Base-by-base conservation (phyloP, 345 rosid species). In the Clarkia xantiana region DNA sequence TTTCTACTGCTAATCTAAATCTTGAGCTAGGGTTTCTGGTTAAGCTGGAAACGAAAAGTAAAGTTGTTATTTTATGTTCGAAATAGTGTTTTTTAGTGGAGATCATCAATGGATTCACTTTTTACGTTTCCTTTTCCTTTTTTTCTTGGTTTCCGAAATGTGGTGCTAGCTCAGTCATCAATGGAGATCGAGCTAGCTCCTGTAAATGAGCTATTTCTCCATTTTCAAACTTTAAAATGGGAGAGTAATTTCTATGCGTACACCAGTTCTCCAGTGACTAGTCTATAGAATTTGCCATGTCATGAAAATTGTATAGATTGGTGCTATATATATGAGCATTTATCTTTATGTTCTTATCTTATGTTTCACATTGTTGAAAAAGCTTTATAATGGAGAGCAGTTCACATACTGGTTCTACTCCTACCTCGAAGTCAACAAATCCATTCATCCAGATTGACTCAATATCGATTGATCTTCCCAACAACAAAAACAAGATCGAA, bases 381-480 rank as follows among this genome's bases (percentile, higher is more conserved):
- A 14, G 15, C 34, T 14, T 10, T 29, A 29, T 29, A 19, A 49
- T 49, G 53, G 53, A 49, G 53, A 34, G 41, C 53, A 49, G 53
- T 19, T 49, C 16, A 14, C 34, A 49, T 15, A 29, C 11, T 29
- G 17, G 4, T 3, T 44, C 63, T 13, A 18, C 23, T 57, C 15
- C 29, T 43, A 14, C 34, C 40, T 15, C 38, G 10, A 57, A 17
- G 17, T 36, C 48, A 19, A 43, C 18, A 36, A 54, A 57, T n/a
- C 13, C 61, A n/a, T 57, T 57, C 48, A 57, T 49, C 54, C 62
- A 59, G 40, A 59, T 59, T 3, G 61, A 57, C 18, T 57, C 61
- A 13, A 57, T 57, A 38, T 49, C 61, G 3, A 57, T 57, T 22
- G 54, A 57, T 42, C 61, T 57, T 20, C 55, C 47, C 3, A 51